phyloP scores from a whole-genome alignment of 192 early-diverging fungal species.

The Gryganskiella cystojenkinii region DNA sequence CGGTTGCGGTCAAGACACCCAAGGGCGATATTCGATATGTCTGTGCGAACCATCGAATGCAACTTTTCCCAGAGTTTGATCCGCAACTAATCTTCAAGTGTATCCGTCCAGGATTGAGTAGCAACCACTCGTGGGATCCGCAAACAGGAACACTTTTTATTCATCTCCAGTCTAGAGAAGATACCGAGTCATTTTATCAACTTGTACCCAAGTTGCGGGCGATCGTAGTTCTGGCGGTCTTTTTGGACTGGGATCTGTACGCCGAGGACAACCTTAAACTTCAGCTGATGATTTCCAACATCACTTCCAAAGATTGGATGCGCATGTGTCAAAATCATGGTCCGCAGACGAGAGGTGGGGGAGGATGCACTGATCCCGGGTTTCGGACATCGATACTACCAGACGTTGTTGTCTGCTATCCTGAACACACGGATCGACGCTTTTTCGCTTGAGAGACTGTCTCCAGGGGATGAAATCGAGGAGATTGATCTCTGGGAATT shows the following conservation, averaged over 20 bases:
- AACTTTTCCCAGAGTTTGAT: too few relatives aligned
- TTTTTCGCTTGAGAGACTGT: conserved; percentile 18
- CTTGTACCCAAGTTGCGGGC: neutral
- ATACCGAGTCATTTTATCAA: conserved; percentile 5
- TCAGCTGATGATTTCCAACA: neutral
- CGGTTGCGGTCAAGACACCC: conserved; percentile 13
- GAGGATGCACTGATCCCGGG: neutral
- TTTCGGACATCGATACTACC: conserved; percentile 12
- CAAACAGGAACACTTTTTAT: conserved; percentile 8
- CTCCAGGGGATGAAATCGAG: neutral
- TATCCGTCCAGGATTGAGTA: neutral
- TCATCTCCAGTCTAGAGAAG: conserved; percentile 7
- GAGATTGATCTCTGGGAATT: conserved; percentile 6
- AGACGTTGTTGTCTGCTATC: conserved; percentile 15
- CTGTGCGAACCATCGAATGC: conserved; percentile 4
- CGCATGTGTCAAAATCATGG: conserved; percentile 28
- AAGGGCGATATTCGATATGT: conserved; percentile 30
- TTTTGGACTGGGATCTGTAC: conserved; percentile 29
- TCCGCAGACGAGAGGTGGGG: conserved; percentile 6
- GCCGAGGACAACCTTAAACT: conserved; percentile 4
- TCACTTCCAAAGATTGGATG: too few relatives aligned
- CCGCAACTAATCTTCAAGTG: neutral
- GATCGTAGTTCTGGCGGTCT: conserved; percentile 12
- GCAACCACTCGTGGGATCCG: neutral
- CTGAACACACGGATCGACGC: conserved; percentile 27